Base-by-base conservation (phyloP, 208 protist genomes). In the Kentomonas sorsogonicus region DNA sequence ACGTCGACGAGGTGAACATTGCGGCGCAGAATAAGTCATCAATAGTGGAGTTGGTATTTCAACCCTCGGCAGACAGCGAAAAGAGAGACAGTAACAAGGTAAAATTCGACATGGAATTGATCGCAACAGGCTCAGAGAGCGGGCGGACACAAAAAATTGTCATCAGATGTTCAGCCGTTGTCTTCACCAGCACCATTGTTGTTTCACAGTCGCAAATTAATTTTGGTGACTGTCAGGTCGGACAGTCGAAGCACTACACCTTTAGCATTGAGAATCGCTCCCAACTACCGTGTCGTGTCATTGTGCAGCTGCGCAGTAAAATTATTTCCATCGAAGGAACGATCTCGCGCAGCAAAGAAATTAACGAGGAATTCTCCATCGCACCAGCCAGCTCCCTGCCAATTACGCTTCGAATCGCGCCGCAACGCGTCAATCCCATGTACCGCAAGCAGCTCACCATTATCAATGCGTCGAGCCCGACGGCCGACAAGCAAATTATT, bases 361-460 rank as follows among this genome's bases (percentile, higher is more conserved):
- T 78, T 31, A 64, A 73, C 11, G 83, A 82, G 29, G 74, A 86
- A 43, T 86, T 94, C 68, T 72, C 70, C 10, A 79, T 94, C 34
- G 81, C 76, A 0, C 83, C 83, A 23, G 71, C 66, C 2, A 83
- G 65, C 45, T 86, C 62, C 34, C 62, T 91, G 5, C 70, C 80
- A 1, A 66, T 94, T 26, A 88, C 83, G 22, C 57, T 94, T 45
- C 64, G 73, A 22, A 91, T 94, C 23, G 79, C 75, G 0, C 87
- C 87, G 13, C 81, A 91, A 43, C 83, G 87, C 62, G 87, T 94
- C 5, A 94, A 94, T 44, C 75, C 87, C 2, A 90, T 76, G 43
- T 94, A 94, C 51, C 64, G 74, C 18, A 94, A 94, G 52, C 79
- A 94, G 57, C 56, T 94, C 13, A 91, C 74, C 3, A 84, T 94